These are phyloP conservation scores for Paralagenidium karlingii DNA, from an alignment of 352 stramenopile genomes.

Conservation along the genomic window DNA sequence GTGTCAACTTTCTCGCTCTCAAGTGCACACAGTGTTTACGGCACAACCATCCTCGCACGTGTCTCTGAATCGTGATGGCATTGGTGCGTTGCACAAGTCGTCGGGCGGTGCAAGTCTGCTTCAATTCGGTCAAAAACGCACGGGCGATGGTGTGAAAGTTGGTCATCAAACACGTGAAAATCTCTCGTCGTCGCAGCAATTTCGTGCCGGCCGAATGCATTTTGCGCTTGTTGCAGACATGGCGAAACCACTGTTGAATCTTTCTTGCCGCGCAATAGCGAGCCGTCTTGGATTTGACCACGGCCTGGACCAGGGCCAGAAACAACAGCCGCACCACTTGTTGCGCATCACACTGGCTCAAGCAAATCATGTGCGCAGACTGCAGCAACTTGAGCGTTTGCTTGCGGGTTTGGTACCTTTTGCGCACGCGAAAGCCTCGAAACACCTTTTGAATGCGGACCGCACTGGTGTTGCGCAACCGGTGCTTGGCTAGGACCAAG, in stretches of 20 bases:
- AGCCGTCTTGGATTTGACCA: conserved; percentile 16
- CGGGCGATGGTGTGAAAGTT: conserved; percentile 24
- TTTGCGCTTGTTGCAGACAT: conserved; percentile 6
- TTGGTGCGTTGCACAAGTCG: no score
- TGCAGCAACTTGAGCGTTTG: no score
- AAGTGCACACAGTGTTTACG: no score
- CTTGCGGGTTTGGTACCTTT: no score
- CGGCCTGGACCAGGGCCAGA: conserved; percentile 21
- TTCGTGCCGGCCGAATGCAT: conserved; percentile 20
- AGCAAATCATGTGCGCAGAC: no score
- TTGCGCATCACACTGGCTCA: no score
- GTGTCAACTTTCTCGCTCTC: no score
- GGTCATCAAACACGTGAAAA: conserved; percentile 24
- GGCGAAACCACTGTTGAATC: conserved; percentile 33
- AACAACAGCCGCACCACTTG: conserved; percentile 44
- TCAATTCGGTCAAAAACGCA: conserved; percentile 35
- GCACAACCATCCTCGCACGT: no score
- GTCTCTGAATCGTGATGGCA: no score
- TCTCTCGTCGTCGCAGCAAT: conserved; percentile 14
- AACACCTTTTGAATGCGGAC: conserved; percentile 28
- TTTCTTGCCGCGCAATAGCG: conserved; percentile 4
- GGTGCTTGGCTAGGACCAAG: no score
- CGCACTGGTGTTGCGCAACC: no score
- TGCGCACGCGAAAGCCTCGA: conserved; percentile 23
- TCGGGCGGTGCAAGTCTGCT: no score